Evolutionary conservation across 345 rosid species (phyloP), one percentile per base, ranked within the genome.

Genomic region (Isatis tinctoria): DNA sequence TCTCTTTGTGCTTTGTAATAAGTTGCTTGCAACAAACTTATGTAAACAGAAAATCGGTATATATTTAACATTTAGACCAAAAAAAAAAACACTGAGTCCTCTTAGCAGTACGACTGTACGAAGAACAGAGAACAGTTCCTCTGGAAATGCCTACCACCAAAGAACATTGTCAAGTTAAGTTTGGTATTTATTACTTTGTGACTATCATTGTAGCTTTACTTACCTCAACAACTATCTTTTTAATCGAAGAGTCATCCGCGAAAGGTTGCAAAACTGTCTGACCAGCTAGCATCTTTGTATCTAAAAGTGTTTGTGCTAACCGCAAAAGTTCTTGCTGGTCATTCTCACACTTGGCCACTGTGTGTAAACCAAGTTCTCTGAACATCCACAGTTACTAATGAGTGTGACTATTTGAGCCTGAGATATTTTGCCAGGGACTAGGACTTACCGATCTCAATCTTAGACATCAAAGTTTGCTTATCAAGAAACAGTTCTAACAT

Each of bases 41-140:
- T n/a, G n/a, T n/a, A n/a, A n/a, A n/a, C n/a, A n/a, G n/a, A n/a
- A n/a, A n/a, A n/a, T n/a, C n/a, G n/a, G n/a, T n/a, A n/a, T n/a
- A n/a, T n/a, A n/a, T n/a, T n/a, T n/a, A n/a, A n/a, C n/a, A n/a
- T n/a, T n/a, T n/a, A n/a, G n/a, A n/a, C n/a, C n/a, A n/a, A n/a
- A n/a, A n/a, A n/a, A n/a, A n/a, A n/a, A n/a, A 32, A 91, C 96
- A 24, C 97, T 89, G 28, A 93, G 94, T 53, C 98, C 98, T 85
- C 98, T 87, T 72, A 91, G 72, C 41, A 93, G 85, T 80, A 86
- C 84, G 58, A 91, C 91, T 0, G 98, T 91, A 37, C 97, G 92
- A 48, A 93, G 94, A 60, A 91, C 88, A 53, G 96, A 89, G 83
- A 88, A 91, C 59, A 93, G 81, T 62, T 93, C 96, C 83, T 93